A percentile compares a stretch with the other conserved stretches of the same genome.
Conservation (phyloP, 257 asterid genomes). For the Fraxinus americana region DNA sequence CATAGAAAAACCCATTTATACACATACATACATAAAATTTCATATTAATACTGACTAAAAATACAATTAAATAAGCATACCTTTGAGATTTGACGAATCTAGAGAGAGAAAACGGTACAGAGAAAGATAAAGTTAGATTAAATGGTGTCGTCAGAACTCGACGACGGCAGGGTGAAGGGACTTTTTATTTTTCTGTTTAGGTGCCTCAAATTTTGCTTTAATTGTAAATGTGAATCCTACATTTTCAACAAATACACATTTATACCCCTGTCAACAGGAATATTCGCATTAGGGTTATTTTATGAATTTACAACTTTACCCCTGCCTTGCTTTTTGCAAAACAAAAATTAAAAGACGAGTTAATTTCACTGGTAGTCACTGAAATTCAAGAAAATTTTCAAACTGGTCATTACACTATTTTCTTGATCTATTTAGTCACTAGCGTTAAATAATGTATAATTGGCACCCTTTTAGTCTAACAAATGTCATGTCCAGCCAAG, state of each 20-base stretch:
- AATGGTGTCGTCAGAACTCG: conserved; percentile 3
- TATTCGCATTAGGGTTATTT: neutral
- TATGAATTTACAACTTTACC: neutral
- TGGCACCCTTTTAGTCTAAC: too few relatives aligned
- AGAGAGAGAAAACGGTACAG: neutral
- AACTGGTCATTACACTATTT: too few relatives aligned
- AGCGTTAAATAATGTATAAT: too few relatives aligned
- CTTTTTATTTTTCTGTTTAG: conserved; percentile 1
- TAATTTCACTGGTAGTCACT: neutral
- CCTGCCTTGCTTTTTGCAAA: neutral
- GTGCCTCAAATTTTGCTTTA: neutral
- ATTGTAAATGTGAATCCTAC: neutral
- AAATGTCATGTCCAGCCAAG: too few relatives aligned
- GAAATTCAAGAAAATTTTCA: neutral
- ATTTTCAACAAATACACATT: conserved; percentile 6
- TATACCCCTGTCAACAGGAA: neutral
- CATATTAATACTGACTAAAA: neutral
- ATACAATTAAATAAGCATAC: neutral
- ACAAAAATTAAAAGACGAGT: neutral
- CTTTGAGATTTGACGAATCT: neutral
- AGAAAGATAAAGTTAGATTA: neutral
- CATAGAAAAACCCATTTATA: neutral
- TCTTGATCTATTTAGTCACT: too few relatives aligned
- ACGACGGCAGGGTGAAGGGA: conserved; percentile 1
- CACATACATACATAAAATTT: neutral